phyloP scores from a whole-genome alignment of 2,329 filamentous ascomycete species.

The Chaetomiaceae sp. region DNA sequence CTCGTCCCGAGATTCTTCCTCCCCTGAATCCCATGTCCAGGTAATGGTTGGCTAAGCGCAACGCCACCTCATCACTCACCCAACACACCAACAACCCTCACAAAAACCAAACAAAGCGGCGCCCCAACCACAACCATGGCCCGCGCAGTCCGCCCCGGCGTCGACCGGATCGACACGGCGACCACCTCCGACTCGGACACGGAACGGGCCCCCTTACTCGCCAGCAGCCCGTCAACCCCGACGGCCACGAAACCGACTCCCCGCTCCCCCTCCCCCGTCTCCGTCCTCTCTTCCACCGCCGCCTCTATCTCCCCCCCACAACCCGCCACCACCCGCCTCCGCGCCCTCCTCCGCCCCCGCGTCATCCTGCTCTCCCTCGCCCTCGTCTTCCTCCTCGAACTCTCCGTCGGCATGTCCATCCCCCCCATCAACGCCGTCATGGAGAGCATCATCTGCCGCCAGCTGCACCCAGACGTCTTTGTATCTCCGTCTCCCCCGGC shows the following conservation, averaged over 20 bases:
- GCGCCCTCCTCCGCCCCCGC: conserved; percentile 23
- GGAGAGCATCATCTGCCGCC: conserved; percentile 50
- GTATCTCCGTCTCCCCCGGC: conserved; percentile 9
- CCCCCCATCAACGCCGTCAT: conserved; percentile 46
- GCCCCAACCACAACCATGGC: background rate
- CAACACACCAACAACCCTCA: too few relatives aligned
- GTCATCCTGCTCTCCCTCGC: conserved; percentile 30
- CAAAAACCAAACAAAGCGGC: too few relatives aligned
- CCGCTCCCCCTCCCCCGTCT: conserved; percentile 4
- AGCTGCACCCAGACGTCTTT: conserved; percentile 39
- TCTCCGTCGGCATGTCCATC: conserved; percentile 31
- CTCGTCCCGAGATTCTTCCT: too few relatives aligned
- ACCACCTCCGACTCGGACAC: background rate
- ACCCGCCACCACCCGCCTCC: conserved; percentile 12
- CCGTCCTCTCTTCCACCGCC: conserved; percentile 23
- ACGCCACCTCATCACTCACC: too few relatives aligned
- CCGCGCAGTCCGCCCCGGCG: background rate
- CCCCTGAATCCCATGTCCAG: too few relatives aligned
- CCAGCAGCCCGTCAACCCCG: conserved; percentile 9
- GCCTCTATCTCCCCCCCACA: conserved; percentile 28
- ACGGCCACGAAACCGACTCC: background rate
- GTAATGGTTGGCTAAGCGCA: too few relatives aligned
- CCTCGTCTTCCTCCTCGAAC: conserved; percentile 39
- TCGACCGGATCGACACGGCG: conserved; percentile 8
- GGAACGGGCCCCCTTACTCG: conserved; percentile 12